Conservation (phyloP, 2,329 filamentous ascomycete genomes). For the Cladosporium sp. region DNA sequence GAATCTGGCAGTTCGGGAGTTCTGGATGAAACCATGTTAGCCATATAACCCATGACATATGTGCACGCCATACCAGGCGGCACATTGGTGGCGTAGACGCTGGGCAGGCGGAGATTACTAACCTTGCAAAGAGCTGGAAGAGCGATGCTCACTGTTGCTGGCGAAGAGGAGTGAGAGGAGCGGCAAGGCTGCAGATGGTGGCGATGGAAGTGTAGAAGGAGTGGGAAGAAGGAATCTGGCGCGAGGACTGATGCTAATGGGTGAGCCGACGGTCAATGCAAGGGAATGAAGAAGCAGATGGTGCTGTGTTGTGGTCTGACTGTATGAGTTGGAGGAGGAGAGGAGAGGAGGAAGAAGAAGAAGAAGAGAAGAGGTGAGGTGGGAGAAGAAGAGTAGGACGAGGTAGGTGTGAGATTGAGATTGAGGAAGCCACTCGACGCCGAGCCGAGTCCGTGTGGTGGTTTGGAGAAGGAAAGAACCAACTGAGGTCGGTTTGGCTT, state of each 20-base stretch:
- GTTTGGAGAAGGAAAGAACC: conserved; percentile 12
- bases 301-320: conserved; percentile 32
- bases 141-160: conserved; percentile 19
- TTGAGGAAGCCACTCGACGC: conserved; percentile 12
- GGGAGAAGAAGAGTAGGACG: conserved; percentile 16
- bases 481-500: conserved; percentile 17
- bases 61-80: background rate
- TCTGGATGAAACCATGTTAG: background rate
- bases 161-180: conserved; percentile 82
- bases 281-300: conserved; percentile 40
- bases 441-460: conserved; percentile 13
- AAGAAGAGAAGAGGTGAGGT: background rate
- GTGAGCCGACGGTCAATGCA: conserved; percentile 36
- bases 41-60: background rate
- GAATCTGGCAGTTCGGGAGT: background rate
- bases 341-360: conserved; percentile 22
- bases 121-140: conserved; percentile 11
- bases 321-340: conserved; percentile 26
- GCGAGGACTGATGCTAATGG: conserved; percentile 29
- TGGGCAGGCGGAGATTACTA: background rate
- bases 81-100: background rate
- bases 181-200: conserved; percentile 75
- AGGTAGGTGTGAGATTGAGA: background rate
- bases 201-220: conserved; percentile 99
- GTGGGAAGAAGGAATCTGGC: conserved; percentile 23